A percentile compares a stretch with the other conserved stretches of the same genome.
Conservation (phyloP, 805 yeast species). For the Lachancea lanzarotensis region DNA sequence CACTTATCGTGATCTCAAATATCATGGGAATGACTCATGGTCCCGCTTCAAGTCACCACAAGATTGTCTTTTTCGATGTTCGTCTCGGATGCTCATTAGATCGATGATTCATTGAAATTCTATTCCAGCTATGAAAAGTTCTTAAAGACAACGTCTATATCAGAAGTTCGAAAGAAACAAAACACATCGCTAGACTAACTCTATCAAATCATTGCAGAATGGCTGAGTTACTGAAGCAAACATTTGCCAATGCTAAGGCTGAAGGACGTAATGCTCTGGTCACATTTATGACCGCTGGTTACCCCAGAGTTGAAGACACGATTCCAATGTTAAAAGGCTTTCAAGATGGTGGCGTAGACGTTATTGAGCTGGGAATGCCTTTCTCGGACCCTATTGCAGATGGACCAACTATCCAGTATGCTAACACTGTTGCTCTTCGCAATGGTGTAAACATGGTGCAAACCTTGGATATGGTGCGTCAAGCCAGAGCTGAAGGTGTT, state of each 20-base stretch:
- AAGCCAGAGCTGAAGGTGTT: constrained; percentile 79
- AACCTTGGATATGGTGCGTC: constrained; percentile 62
- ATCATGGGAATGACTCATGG: too few species aligned
- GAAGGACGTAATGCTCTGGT: constrained; percentile 81
- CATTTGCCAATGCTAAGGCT: constrained; percentile 48
- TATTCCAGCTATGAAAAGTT: not conserved
- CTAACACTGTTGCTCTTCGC: constrained; percentile 73
- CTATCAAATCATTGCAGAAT: constrained; percentile 11
- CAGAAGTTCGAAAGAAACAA: not conserved
- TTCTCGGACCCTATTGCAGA: constrained; percentile 98
- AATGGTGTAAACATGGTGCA: constrained; percentile 71
- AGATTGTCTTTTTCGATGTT: not conserved
- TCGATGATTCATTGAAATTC: not conserved
- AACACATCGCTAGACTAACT: not conserved
- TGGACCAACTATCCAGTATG: constrained; percentile 92
- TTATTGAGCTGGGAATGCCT: constrained; percentile 93
- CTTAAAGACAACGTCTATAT: not conserved
- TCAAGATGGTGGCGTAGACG: constrained; percentile 93
- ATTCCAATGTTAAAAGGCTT: constrained; percentile 78
- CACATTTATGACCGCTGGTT: constrained; percentile 92
- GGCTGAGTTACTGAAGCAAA: constrained; percentile 40
- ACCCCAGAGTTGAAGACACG: constrained; percentile 82
- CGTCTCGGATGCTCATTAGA: not conserved
- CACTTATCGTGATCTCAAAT: too few species aligned
- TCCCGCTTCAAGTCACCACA: too few species aligned